These are phyloP conservation scores for Kodamaea hsintzibuensis DNA, from an alignment of 805 yeast species.

Conservation along the genomic window DNA sequence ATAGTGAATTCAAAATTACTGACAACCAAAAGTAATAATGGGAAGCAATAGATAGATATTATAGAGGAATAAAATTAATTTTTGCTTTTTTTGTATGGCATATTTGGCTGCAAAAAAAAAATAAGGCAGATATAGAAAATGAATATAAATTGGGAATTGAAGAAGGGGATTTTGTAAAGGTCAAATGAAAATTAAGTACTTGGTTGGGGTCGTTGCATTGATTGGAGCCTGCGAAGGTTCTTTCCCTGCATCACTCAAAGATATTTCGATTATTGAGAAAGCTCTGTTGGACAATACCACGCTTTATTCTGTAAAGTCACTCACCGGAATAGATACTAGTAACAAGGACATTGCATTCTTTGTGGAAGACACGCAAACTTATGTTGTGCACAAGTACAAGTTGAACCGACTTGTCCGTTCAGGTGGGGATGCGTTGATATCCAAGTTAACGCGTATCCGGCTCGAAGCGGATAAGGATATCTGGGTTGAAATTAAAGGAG, in stretches of 20 bases:
- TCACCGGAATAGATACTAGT: neutral
- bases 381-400: conserved; percentile 17
- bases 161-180: neutral
- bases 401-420: conserved; percentile 17
- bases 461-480: conserved; percentile 6
- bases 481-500: conserved; percentile 19
- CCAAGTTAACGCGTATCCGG: neutral
- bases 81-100: neutral
- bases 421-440: conserved; percentile 3
- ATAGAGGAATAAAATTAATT: neutral
- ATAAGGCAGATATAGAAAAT: neutral
- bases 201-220: neutral
- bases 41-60: neutral
- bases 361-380: conserved; percentile 12
- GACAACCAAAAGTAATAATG: neutral
- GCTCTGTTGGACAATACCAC: neutral
- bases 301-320: neutral
- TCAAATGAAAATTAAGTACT: neutral
- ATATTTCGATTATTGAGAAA: neutral
- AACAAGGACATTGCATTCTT: conserved; percentile 5
- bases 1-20: conserved; percentile 7
- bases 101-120: neutral
- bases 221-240: neutral
- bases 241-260: neutral
- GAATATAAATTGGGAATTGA: neutral